Percentiles rank a stretch among this genome's conserved stretches.
Conservation (phyloP, 495 filamentous ascomycete species). For the Penicillium coprophilum region DNA sequence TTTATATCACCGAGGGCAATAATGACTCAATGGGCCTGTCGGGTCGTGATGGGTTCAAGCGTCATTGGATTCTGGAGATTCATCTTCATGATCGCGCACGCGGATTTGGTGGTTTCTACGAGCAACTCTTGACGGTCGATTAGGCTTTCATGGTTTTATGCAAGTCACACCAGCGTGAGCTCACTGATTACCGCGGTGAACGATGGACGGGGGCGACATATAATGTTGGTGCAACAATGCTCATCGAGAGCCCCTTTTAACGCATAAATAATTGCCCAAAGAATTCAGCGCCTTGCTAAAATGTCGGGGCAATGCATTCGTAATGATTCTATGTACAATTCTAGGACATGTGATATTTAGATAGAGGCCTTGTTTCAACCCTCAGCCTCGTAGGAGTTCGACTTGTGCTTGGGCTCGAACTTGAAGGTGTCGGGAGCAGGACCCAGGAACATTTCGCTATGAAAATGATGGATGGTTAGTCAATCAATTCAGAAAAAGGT, state of each 20-base stretch:
- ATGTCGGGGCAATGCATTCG: conserved; percentile 6
- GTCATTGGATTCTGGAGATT: conserved; percentile 55
- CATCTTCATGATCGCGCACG: conserved; percentile 43
- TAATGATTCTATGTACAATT: conserved; percentile 14
- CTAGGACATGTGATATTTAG: background rate
- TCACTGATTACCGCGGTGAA: background rate
- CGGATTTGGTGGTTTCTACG: conserved; percentile 43
- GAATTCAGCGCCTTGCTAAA: background rate
- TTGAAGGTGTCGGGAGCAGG: conserved; percentile 85
- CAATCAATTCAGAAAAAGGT: background rate
- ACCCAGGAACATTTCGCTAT: conserved; percentile 94
- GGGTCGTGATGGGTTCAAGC: conserved; percentile 40
- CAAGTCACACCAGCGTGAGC: background rate
- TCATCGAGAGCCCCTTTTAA: background rate
- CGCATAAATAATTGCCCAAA: no score
- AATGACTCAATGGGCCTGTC: conserved; percentile 33
- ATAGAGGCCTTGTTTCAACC: conserved; percentile 38
- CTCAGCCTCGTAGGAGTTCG: conserved; percentile 73
- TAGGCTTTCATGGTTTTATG: background rate
- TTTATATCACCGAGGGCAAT: conserved; percentile 48
- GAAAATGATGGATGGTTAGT: conserved; percentile 15
- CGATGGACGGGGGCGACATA: background rate
- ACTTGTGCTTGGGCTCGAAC: conserved; percentile 98
- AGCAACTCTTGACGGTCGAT: conserved; percentile 46
- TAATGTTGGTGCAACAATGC: background rate